Base-by-base conservation (phyloP, 495 filamentous ascomycete genomes). In the Neurospora intermedia region DNA sequence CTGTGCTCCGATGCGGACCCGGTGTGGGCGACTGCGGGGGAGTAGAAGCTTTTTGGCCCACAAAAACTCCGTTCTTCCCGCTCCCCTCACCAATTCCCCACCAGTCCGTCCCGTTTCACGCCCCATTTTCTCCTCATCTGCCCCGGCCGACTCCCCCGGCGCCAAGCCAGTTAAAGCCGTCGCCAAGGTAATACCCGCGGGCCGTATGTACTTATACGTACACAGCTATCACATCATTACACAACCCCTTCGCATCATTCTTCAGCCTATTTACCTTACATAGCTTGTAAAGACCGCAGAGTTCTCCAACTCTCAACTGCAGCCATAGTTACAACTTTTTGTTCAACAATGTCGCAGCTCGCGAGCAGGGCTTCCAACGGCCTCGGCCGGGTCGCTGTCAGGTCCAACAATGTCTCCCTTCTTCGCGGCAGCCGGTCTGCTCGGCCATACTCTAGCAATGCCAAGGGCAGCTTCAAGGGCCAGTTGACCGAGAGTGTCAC, bases 401-500 rank as follows among this genome's bases (percentile, higher is more conserved):
- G 54, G 54, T 35, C 54, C 23, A 62, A 62, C 23, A 62, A 62
- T 18, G 8, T 27, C 66, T 69, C 54, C 70, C 39, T 39, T 74
- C 69, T 39, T 74, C 69, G 27, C 73, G 59, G 54, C 74, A 62
- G n/a, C 45, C 69, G 38, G 35, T 62, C 69, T 72, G 46, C 69
- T 35, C 71, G 46, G 69, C 40, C 31, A 45, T 72, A 69, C 72
- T 70, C 71, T 54, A 72, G 27, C 71, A 54, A 43, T 72, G 43
- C 46, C 54, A 66, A 39, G 66, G 71, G 10, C 71, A 71, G 59
- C 73, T 98, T 99, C 85, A 89, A 92, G 75, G 91, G 90, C 20
- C 96, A 99, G 84, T 83, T 99, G 73, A 94, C 93, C 73, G 89
- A 96, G 77, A 96, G 92, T 76, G 95, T 94, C 42, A 84, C 88